Conservation (phyloP, 495 filamentous ascomycete species). For the Parmelia sp. region DNA sequence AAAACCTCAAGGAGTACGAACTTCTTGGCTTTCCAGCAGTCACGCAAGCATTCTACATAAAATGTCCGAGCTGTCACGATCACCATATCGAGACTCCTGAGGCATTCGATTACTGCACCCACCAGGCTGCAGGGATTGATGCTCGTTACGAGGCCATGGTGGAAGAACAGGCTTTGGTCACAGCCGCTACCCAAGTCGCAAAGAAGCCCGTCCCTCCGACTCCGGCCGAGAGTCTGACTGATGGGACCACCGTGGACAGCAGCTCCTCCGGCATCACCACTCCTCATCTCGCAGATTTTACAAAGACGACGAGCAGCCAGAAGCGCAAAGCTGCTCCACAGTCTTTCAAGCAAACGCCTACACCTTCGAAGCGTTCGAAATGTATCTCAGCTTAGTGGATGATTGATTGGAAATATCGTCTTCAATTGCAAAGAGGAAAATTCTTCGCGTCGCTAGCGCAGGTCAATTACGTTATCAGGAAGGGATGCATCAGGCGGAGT, state of each 20-base stretch:
- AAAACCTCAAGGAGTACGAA: slow-evolving; percentile 46
- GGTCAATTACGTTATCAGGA: not conserved
- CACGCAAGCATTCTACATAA: slow-evolving; percentile 46
- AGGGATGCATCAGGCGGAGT: not conserved
- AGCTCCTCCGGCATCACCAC: slow-evolving; percentile 30
- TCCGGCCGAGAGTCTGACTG: slow-evolving; percentile 32
- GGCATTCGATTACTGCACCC: slow-evolving; percentile 24
- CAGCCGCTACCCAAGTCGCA: slow-evolving; percentile 12
- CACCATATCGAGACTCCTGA: slow-evolving; percentile 32
- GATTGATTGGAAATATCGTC: not conserved
- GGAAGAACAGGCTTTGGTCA: slow-evolving; percentile 17
- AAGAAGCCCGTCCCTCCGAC: slow-evolving; percentile 19
- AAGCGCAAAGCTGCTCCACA: slow-evolving; percentile 19
- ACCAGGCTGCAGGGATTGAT: slow-evolving; percentile 24
- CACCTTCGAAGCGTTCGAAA: slow-evolving; percentile 2
- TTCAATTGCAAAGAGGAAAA: not conserved
- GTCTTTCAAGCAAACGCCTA: slow-evolving; percentile 3
- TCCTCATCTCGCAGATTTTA: slow-evolving; percentile 22
- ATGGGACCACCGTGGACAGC: slow-evolving; percentile 35
- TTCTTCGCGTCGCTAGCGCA: not conserved
- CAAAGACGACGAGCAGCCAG: slow-evolving; percentile 17
- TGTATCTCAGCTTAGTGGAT: not conserved
- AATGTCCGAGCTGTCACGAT: slow-evolving; percentile 39
- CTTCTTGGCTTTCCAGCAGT: slow-evolving; percentile 40
- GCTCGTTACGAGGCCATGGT: slow-evolving; percentile 25